Conservation (phyloP, 306 rosid genomes). For the Fragaria ananassa region DNA sequence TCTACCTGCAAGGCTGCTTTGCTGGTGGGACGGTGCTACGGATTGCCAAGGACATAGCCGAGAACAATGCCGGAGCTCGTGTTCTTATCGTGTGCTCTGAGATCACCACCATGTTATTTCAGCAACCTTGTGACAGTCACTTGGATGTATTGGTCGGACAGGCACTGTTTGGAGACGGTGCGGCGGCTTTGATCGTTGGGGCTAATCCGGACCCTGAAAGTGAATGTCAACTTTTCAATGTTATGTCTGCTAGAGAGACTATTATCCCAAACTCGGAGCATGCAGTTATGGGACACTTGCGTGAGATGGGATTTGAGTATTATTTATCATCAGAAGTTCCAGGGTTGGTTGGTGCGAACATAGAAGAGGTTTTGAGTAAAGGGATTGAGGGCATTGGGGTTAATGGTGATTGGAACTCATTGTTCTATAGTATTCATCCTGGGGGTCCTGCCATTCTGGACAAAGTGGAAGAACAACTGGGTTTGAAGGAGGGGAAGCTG, state of each 20-base stretch:
- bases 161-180: slow-evolving; percentile 41
- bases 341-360: slow-evolving; percentile 8
- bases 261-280: slow-evolving; percentile 32
- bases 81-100: slow-evolving; percentile 39
- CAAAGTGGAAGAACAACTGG: slow-evolving; percentile 16
- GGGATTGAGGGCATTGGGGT: slow-evolving; percentile 14
- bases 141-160: slow-evolving; percentile 41
- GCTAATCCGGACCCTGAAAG: slow-evolving; percentile 1
- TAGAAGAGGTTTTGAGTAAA: slow-evolving; percentile 21
- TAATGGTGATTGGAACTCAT: slow-evolving; percentile 29
- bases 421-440: slow-evolving; percentile 30
- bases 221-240: slow-evolving; percentile 23
- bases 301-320: slow-evolving; percentile 35
- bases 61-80: slow-evolving; percentile 33
- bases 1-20: slow-evolving; percentile 33
- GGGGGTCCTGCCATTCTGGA: slow-evolving; percentile 38
- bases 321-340: slow-evolving; percentile 23
- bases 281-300: slow-evolving; percentile 30
- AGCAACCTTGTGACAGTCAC: slow-evolving; percentile 26
- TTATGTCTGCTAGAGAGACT: neutral
- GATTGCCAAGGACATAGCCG: slow-evolving; percentile 35
- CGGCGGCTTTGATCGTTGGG: slow-evolving; percentile 31
- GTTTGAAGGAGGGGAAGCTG: slow-evolving; percentile 30
- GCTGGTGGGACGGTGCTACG: slow-evolving; percentile 40
- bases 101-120: slow-evolving; percentile 19